Evolutionary conservation across 2,329 filamentous ascomycete species (phyloP).

Genomic region (Phaeosphaeriaceae sp.): DNA sequence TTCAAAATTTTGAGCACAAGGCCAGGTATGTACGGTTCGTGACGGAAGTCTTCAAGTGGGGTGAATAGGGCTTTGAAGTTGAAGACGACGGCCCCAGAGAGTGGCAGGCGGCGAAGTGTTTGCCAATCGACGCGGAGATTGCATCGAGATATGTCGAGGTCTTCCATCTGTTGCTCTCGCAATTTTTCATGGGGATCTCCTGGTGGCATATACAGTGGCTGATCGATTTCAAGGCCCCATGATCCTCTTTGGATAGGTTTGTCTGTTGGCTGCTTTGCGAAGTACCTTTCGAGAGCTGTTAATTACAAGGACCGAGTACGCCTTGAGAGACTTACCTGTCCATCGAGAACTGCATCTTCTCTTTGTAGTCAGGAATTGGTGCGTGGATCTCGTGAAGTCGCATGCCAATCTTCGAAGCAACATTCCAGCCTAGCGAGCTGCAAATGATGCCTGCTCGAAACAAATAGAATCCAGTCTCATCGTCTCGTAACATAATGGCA

Average conservation of each 20-base stretch:
- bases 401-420: constrained; percentile 76
- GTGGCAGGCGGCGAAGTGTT: constrained; percentile 78
- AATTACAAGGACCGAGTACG: background rate
- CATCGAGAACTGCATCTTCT: constrained; percentile 89
- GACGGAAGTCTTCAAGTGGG: constrained; percentile 71
- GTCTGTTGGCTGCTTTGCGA: constrained; percentile 77
- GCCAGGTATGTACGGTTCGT: constrained; percentile 77
- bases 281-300: constrained; percentile 65
- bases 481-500: constrained; percentile 75
- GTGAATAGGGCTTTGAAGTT: constrained; percentile 92
- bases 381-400: constrained; percentile 75
- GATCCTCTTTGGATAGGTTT: constrained; percentile 83
- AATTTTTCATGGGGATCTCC: constrained; percentile 70
- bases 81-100: constrained; percentile 79
- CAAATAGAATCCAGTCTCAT: constrained; percentile 74
- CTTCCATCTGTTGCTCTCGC: constrained; percentile 65
- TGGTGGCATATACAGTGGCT: constrained; percentile 77
- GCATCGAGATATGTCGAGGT: constrained; percentile 66
- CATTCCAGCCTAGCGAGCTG: constrained; percentile 81
- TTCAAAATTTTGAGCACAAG: constrained; percentile 73
- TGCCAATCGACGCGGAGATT: constrained; percentile 87
- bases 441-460: constrained; percentile 81
- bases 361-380: constrained; percentile 81
- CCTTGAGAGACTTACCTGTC: constrained; percentile 66
- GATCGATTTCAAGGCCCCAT: constrained; percentile 81